These are phyloP conservation scores for Phytophthora crassamura DNA, from an alignment of 352 stramenopile genomes.

Conservation along the genomic window DNA sequence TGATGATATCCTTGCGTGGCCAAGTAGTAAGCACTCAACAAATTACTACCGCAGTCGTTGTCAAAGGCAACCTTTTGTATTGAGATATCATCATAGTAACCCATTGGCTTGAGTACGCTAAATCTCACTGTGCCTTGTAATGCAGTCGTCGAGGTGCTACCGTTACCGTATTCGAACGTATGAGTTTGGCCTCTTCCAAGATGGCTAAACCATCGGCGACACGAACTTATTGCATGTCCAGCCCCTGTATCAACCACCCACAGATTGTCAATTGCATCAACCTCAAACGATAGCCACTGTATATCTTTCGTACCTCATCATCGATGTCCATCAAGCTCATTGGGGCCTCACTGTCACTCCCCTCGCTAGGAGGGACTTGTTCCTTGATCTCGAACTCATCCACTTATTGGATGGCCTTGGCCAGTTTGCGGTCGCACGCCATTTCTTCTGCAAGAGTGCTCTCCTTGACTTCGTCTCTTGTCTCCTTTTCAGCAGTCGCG, in stretches of 20 bases:
- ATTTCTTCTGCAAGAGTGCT: neutral
- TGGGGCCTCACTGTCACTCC: neutral
- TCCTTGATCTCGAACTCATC: constrained; percentile 9
- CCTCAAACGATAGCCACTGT: neutral
- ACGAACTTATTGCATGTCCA: constrained; percentile 20
- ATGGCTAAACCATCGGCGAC: constrained; percentile 17
- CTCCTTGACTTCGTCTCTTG: neutral
- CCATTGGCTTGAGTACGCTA: constrained; percentile 11
- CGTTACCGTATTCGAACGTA: constrained; percentile 13
- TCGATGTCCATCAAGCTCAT: constrained; percentile 4
- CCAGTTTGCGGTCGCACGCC: neutral
- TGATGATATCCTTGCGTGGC: constrained; percentile 22
- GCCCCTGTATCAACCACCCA: constrained; percentile 23
- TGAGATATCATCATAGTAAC: constrained; percentile 15
- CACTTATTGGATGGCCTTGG: neutral
- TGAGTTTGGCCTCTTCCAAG: constrained; percentile 2
- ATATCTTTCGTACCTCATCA: constrained; percentile 4
- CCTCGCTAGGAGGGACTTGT: neutral
- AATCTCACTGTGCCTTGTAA: constrained; percentile 19
- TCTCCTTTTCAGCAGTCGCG: neutral
- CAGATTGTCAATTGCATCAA: constrained; percentile 15
- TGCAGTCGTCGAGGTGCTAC: constrained; percentile 2
- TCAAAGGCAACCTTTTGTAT: constrained; percentile 27
- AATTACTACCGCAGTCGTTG: constrained; percentile 19
- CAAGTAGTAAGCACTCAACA: constrained; percentile 28